A percentile compares a stretch with the other conserved stretches of the same genome.
Evolutionary conservation across 805 yeast genomes (phyloP).

Genomic region (Wickerhamomyces silvicola): DNA sequence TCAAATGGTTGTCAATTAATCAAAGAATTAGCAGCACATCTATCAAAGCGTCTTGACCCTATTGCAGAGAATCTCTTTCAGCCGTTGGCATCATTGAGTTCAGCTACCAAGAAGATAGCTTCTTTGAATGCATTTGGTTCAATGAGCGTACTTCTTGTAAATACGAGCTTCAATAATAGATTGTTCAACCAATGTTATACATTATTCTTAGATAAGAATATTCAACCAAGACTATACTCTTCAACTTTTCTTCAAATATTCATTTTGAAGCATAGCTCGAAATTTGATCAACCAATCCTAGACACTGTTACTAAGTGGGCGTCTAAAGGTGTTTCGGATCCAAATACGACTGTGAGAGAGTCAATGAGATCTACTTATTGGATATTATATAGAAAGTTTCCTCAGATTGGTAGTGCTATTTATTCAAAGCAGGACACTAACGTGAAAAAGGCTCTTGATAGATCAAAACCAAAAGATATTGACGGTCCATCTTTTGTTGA

Average conservation of each 20-base stretch:
- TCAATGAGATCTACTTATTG: conserved; percentile 69
- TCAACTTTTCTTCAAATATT: conserved; percentile 65
- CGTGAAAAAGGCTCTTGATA: conserved; percentile 54
- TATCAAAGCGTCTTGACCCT: conserved; percentile 24
- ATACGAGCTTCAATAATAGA: conserved; percentile 48
- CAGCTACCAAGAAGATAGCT: conserved; percentile 33
- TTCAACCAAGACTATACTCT: conserved; percentile 63
- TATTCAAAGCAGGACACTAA: conserved; percentile 22
- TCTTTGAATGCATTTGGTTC: conserved; percentile 29
- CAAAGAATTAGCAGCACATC: conserved; percentile 46
- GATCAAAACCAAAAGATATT: conserved; percentile 41
- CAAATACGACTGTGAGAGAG: conserved; percentile 75
- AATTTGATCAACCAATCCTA: conserved; percentile 23
- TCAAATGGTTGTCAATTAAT: conserved; percentile 68
- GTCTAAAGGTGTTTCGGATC: conserved; percentile 62
- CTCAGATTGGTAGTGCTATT: conserved; percentile 38
- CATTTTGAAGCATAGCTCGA: conserved; percentile 43
- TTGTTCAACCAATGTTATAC: conserved; percentile 41
- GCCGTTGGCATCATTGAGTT: conserved; percentile 26
- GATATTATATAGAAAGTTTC: conserved; percentile 53
- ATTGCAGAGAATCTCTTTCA: conserved; percentile 28
- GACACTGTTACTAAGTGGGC: conserved; percentile 47
- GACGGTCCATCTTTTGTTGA: conserved; percentile 7
- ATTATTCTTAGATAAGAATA: conserved; percentile 62
- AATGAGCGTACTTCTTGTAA: conserved; percentile 44